Evolutionary conservation across 164 flowering plant genomes (phyloP).

Genomic region (Magnolia officinalis): DNA sequence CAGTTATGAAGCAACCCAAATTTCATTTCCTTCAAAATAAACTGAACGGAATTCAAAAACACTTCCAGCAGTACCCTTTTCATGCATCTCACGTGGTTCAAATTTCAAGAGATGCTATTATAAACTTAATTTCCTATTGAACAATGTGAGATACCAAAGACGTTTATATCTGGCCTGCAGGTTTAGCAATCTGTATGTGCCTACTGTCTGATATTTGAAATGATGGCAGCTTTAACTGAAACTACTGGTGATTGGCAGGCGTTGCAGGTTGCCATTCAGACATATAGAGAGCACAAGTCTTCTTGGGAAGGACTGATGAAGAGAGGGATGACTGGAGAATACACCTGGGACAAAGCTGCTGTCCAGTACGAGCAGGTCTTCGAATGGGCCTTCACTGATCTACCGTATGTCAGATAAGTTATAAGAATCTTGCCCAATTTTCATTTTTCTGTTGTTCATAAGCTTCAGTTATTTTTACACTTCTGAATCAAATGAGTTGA

Average conservation of each 20-base stretch:
- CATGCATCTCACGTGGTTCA: too few species aligned
- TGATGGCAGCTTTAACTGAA: background rate
- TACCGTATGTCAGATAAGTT: constrained; percentile 55
- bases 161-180: too few species aligned
- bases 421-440: background rate
- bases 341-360: constrained; percentile 88
- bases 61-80: too few species aligned
- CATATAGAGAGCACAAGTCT: constrained; percentile 64
- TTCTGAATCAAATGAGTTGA: background rate
- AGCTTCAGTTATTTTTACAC: background rate
- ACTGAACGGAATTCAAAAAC: too few species aligned
- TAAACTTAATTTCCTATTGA: too few species aligned
- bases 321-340: constrained; percentile 76
- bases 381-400: constrained; percentile 73
- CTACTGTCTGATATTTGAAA: too few species aligned
- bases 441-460: background rate
- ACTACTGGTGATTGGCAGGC: constrained; percentile 42
- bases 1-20: too few species aligned
- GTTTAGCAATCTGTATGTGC: too few species aligned
- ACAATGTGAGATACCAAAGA: too few species aligned
- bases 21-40: too few species aligned
- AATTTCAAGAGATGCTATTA: too few species aligned
- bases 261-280: constrained; percentile 45
- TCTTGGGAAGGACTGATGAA: constrained; percentile 90
- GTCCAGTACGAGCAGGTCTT: constrained; percentile 75